Evolutionary conservation across 2,329 filamentous ascomycete species (phyloP).

Genomic region (Ceratocystis variospora): DNA sequence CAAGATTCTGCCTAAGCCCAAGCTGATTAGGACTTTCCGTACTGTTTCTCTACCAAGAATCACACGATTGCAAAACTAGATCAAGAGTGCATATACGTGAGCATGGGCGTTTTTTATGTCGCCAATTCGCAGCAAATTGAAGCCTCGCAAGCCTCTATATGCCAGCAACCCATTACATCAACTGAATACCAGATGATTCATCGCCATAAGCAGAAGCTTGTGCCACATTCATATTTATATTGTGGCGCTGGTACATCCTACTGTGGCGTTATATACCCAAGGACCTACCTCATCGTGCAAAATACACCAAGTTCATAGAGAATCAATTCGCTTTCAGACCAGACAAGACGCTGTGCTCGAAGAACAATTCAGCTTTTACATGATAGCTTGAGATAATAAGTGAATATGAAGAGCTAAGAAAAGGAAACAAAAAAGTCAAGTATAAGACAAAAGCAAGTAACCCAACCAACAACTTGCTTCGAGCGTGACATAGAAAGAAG

Average conservation of each 20-base stretch:
- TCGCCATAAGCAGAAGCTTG: slow-evolving; percentile 11
- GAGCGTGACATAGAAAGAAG: background rate
- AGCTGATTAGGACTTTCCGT: background rate
- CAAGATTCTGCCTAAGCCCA: background rate
- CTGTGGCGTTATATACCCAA: slow-evolving; percentile 10
- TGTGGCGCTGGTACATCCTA: slow-evolving; percentile 9
- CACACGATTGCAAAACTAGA: background rate
- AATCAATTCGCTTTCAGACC: too few species aligned
- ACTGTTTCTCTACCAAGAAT: background rate
- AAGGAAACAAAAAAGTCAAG: too few species aligned
- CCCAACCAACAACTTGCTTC: background rate
- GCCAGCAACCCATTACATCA: background rate
- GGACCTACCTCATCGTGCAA: background rate
- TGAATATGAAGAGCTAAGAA: too few species aligned
- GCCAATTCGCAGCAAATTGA: background rate
- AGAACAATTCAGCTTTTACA: too few species aligned
- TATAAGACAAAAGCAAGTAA: too few species aligned
- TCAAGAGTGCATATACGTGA: background rate
- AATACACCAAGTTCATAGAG: too few species aligned
- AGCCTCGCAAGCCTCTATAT: background rate
- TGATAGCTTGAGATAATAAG: too few species aligned
- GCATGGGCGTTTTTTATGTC: background rate
- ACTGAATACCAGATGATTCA: slow-evolving; percentile 9
- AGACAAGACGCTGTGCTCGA: too few species aligned
- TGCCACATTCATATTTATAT: background rate